Percentiles rank a stretch among this genome's conserved stretches.
phyloP scores from a whole-genome alignment of 2,329 filamentous ascomycete species.

The Neopestalotiopsis rosae region DNA sequence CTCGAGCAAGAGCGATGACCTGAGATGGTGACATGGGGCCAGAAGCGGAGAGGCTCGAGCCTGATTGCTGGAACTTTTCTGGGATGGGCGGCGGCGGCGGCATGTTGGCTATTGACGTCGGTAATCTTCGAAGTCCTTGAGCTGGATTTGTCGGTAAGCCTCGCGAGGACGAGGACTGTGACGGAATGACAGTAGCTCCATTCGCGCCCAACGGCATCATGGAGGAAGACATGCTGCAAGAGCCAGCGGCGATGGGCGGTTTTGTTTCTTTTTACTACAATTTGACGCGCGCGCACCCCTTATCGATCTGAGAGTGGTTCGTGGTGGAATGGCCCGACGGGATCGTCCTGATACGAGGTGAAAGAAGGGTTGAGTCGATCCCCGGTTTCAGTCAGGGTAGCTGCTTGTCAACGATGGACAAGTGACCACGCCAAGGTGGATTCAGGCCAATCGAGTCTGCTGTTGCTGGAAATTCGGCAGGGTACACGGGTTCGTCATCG shows the following conservation, averaged over 20 bases:
- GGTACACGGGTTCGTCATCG: constrained; percentile 19
- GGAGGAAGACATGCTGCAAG: constrained; percentile 18
- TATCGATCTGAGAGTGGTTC: not conserved
- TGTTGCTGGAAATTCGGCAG: constrained; percentile 16
- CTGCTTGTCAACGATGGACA: constrained; percentile 10
- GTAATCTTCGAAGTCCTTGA: constrained; percentile 33
- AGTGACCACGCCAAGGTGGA: constrained; percentile 18
- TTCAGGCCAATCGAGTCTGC: constrained; percentile 19
- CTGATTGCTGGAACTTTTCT: constrained; percentile 49
- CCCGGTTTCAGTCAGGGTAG: constrained; percentile 20
- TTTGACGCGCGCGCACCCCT: not conserved
- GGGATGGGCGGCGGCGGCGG: constrained; percentile 52
- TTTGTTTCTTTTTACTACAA: not conserved
- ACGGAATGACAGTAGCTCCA: constrained; percentile 34
- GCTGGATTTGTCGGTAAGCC: constrained; percentile 32
- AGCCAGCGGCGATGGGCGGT: constrained; percentile 8
- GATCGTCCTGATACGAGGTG: constrained; percentile 13
- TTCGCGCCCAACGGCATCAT: constrained; percentile 35
- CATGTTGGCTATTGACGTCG: constrained; percentile 35
- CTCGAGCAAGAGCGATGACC: constrained; percentile 68
- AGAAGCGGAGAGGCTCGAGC: constrained; percentile 54
- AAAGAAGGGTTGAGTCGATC: constrained; percentile 17
- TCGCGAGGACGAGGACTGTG: constrained; percentile 34
- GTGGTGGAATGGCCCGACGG: constrained; percentile 11
- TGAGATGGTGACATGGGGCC: constrained; percentile 63